A percentile compares a stretch with the other conserved stretches of the same genome.
These are phyloP conservation scores for Biancaea sappan DNA, from an alignment of 306 rosid genomes.

Conservation along the genomic window DNA sequence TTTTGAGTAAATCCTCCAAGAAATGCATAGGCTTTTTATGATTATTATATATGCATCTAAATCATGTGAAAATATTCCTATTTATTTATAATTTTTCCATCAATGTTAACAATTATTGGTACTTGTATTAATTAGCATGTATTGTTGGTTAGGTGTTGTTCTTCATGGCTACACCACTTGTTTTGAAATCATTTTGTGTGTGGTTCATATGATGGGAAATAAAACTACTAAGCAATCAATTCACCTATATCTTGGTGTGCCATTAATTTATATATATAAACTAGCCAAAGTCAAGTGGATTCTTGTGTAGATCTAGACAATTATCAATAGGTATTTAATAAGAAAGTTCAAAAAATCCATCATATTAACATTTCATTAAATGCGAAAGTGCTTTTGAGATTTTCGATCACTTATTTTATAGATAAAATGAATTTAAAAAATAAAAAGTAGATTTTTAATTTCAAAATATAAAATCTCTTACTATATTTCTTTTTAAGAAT, in stretches of 20 bases:
- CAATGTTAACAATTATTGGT: constrained; percentile 10
- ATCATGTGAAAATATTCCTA: constrained; percentile 45
- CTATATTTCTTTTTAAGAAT: too few species aligned
- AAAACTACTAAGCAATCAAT: constrained; percentile 23
- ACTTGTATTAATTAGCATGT: constrained; percentile 18
- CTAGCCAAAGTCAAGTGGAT: neutral
- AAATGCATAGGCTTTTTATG: constrained; percentile 34
- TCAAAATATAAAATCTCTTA: too few species aligned
- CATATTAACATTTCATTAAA: too few species aligned
- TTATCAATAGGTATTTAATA: too few species aligned
- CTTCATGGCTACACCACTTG: constrained; percentile 28
- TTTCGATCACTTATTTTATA: too few species aligned
- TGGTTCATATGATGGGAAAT: constrained; percentile 37
- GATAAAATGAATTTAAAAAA: too few species aligned
- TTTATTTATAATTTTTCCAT: constrained; percentile 2
- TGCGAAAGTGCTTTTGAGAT: too few species aligned
- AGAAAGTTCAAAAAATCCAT: too few species aligned
- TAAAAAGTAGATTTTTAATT: too few species aligned
- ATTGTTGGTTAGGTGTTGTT: constrained; percentile 24
- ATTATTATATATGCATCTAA: constrained; percentile 26
- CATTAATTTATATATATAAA: constrained; percentile 14
- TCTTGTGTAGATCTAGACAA: neutral
- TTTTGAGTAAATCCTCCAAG: constrained; percentile 40
- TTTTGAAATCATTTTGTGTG: constrained; percentile 23
- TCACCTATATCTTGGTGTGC: constrained; percentile 26